Percentiles rank a stretch among this genome's conserved stretches.
phyloP scores from a whole-genome alignment of 305 asterid genomes.

The Fraxinus sp. region DNA sequence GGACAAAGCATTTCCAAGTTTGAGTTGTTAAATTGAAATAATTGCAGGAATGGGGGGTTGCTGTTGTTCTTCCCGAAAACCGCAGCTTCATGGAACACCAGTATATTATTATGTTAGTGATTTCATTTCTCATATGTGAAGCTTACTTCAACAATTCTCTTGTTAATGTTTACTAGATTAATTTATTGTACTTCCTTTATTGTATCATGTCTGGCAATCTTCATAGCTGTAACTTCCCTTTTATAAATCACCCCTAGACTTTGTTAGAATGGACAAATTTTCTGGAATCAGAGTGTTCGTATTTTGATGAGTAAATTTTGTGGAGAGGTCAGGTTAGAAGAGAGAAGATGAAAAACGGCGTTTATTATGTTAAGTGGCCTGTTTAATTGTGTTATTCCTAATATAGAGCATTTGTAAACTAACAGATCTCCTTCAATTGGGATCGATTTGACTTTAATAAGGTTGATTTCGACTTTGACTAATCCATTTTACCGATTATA shows the following conservation, averaged over 20 bases:
- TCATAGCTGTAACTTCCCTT: not conserved
- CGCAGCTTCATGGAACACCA: conserved; percentile 64
- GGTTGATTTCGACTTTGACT: not conserved
- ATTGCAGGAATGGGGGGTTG: conserved; percentile 69
- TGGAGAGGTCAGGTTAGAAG: not conserved
- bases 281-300: not conserved
- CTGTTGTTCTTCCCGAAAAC: conserved; percentile 70
- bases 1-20: not conserved
- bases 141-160: not conserved
- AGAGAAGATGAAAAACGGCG: not conserved
- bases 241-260: not conserved
- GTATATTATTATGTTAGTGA: conserved; percentile 71
- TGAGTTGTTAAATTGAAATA: conserved; percentile 9
- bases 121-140: conserved; percentile 6
- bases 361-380: not conserved
- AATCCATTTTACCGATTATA: not conserved
- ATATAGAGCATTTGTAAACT: not conserved
- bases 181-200: not conserved
- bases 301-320: not conserved
- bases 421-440: not conserved
- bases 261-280: not conserved
- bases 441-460: not conserved
- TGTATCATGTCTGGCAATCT: not conserved
- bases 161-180: not conserved
- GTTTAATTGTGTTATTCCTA: not conserved